Percentiles rank a stretch among this genome's conserved stretches.
Conservation (phyloP, 805 yeast species). For the Monosporozyma yasuniensis region DNA sequence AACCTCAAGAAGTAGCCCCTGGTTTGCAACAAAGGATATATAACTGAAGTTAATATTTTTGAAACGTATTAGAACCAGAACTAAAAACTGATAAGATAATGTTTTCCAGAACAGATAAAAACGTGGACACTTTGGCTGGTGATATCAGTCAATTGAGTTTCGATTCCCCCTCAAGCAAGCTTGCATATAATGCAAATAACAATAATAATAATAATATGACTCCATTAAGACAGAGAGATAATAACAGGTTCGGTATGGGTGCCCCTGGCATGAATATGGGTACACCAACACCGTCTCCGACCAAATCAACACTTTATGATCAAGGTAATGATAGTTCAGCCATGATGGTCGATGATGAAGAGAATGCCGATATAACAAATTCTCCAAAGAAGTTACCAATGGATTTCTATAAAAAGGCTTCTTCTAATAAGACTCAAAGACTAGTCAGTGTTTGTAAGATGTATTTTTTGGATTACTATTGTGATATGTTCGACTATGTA, state of each 20-base stretch:
- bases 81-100: slow-evolving; percentile 5
- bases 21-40: neutral
- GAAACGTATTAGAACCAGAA: neutral
- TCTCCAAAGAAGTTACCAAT: slow-evolving; percentile 31
- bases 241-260: slow-evolving; percentile 1
- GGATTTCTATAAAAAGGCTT: slow-evolving; percentile 51
- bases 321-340: slow-evolving; percentile 23
- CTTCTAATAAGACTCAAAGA: slow-evolving; percentile 69
- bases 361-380: slow-evolving; percentile 18
- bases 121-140: slow-evolving; percentile 29
- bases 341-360: slow-evolving; percentile 28
- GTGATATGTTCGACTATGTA: slow-evolving; percentile 90
- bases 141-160: slow-evolving; percentile 29
- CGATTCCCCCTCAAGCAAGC: slow-evolving; percentile 9
- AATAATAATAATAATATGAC: slow-evolving; percentile 5
- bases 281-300: slow-evolving; percentile 25
- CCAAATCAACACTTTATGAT: slow-evolving; percentile 20
- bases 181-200: slow-evolving; percentile 1
- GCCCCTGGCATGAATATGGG: slow-evolving; percentile 3
- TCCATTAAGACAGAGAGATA: slow-evolving; percentile 15
- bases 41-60: neutral
- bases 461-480: slow-evolving; percentile 90
- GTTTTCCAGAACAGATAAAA: slow-evolving; percentile 24
- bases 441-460: slow-evolving; percentile 86
- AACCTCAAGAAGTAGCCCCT: neutral